Evolutionary conservation across 2,329 filamentous ascomycete genomes (phyloP).

Genomic region (Chaetomiaceae sp.): DNA sequence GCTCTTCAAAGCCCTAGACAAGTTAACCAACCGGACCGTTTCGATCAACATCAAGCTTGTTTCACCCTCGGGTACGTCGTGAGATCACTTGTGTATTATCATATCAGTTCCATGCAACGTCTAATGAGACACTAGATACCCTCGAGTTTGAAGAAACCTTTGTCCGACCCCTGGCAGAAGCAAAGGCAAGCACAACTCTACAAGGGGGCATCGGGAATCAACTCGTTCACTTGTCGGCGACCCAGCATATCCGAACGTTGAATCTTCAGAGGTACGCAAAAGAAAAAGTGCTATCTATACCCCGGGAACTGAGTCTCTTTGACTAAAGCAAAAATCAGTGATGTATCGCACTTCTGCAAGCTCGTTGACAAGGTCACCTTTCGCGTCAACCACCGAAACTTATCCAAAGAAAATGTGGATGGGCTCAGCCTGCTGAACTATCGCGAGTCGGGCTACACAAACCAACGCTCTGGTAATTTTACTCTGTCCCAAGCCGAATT

Average conservation of each 20-base stretch:
- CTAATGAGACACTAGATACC: neutral
- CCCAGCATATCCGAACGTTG: neutral
- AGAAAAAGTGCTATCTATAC: neutral
- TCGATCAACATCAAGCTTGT: neutral
- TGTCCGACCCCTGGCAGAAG: neutral
- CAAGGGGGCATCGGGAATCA: slow-evolving; percentile 6
- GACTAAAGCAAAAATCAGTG: no score
- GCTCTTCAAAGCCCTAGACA: slow-evolving; percentile 12
- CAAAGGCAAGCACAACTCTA: neutral
- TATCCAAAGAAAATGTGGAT: neutral
- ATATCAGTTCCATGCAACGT: neutral
- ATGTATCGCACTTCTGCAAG: neutral
- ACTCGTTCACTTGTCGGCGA: slow-evolving; percentile 1
- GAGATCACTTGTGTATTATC: no score
- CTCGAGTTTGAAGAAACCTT: slow-evolving; percentile 5
- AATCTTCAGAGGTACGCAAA: slow-evolving; percentile 3
- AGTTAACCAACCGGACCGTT: slow-evolving; percentile 3
- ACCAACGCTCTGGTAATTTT: neutral
- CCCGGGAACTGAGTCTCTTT: no score
- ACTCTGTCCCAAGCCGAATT: slow-evolving; percentile 6
- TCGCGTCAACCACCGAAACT: neutral
- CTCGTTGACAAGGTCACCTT: slow-evolving; percentile 2
- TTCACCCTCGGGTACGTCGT: neutral
- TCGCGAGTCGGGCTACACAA: neutral
- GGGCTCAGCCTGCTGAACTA: slow-evolving; percentile 9